Evolutionary conservation across 1,284 basidiomycete species (phyloP).

Genomic region (Serendipita sp.): DNA sequence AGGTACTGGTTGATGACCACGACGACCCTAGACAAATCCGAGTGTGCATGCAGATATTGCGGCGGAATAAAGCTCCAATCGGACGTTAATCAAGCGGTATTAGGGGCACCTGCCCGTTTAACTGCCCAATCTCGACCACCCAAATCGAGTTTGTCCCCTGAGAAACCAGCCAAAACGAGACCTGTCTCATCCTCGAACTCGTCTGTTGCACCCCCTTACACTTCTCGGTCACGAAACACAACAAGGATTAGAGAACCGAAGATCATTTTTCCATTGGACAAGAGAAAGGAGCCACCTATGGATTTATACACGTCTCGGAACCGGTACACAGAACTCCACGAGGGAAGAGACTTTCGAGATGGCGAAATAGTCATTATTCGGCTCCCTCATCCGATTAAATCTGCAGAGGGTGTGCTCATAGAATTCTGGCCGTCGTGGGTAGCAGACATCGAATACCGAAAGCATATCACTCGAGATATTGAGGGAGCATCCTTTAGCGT

Average conservation of each 20-base stretch:
- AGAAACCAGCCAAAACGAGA: constrained; percentile 20
- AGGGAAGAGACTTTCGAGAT: constrained; percentile 44
- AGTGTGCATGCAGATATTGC: constrained; percentile 71
- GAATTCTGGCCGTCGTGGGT: constrained; percentile 60
- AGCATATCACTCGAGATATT: constrained; percentile 26
- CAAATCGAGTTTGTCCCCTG: constrained; percentile 40
- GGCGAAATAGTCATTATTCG: constrained; percentile 64
- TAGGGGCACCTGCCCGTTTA: constrained; percentile 9
- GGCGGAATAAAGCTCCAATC: constrained; percentile 44
- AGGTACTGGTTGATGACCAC: constrained; percentile 50
- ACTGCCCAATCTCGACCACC: constrained; percentile 6
- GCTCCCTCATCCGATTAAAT: constrained; percentile 36
- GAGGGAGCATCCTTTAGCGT: constrained; percentile 16
- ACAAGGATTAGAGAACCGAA: constrained; percentile 44
- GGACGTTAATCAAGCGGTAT: constrained; percentile 46
- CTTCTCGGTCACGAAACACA: constrained; percentile 16
- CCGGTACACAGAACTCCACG: constrained; percentile 16
- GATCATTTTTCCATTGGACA: constrained; percentile 41
- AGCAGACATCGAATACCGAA: constrained; percentile 30
- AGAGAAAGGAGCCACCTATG: constrained; percentile 23
- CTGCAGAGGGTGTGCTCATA: constrained; percentile 30
- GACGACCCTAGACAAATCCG: constrained; percentile 28
- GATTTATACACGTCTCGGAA: constrained; percentile 5
- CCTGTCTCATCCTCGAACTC: not conserved
- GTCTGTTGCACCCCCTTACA: not conserved